A percentile compares a stretch with the other conserved stretches of the same genome.
Evolutionary conservation across 768 basidiomycete species (phyloP).

Genomic region (Phallus indusiatus): DNA sequence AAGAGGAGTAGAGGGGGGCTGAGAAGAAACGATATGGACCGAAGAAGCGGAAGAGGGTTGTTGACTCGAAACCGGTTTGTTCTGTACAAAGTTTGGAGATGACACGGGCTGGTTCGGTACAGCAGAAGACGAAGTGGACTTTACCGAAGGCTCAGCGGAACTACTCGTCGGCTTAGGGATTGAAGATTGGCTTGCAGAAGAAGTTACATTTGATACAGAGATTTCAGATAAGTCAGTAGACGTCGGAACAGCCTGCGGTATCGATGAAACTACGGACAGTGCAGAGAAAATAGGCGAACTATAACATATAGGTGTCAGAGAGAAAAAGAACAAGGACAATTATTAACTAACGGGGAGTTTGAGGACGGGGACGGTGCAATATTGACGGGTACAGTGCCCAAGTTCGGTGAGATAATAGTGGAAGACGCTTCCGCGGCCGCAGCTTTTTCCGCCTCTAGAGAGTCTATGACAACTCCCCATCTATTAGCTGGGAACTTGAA

Average conservation of each 20-base stretch:
- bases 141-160: neutral
- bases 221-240: neutral
- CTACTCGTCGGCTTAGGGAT: neutral
- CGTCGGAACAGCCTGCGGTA: neutral
- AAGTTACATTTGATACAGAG: neutral
- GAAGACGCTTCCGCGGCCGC: neutral
- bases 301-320: neutral
- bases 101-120: neutral
- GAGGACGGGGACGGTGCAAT: neutral
- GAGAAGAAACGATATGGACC: conserved; percentile 8
- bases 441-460: conserved; percentile 7
- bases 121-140: neutral
- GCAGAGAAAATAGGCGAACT: neutral
- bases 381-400: neutral
- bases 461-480: conserved; percentile 45
- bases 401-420: neutral
- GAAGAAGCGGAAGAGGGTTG: conserved; percentile 14
- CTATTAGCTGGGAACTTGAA: conserved; percentile 41
- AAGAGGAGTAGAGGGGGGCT: conserved; percentile 10
- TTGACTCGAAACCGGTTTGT: neutral
- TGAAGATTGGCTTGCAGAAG: neutral
- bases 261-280: neutral
- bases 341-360: neutral
- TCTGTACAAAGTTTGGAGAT: neutral
- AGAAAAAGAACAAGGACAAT: neutral